These are phyloP conservation scores for Cornus florida DNA, from an alignment of 148 eudicot genomes.

Conservation along the genomic window DNA sequence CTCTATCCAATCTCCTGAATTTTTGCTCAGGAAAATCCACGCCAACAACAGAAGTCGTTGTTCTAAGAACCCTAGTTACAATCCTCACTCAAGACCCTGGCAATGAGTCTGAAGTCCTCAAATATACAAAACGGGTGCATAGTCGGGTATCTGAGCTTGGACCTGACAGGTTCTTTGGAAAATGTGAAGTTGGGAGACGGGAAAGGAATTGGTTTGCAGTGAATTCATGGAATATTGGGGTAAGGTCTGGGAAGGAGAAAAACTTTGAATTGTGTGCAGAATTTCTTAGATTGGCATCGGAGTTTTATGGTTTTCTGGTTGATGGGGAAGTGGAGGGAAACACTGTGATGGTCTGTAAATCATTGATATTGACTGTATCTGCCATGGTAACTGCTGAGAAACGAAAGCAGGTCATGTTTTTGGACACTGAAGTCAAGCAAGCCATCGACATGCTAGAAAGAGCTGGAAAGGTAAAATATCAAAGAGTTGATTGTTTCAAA, in stretches of 20 bases:
- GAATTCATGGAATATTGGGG: conserved; percentile 76
- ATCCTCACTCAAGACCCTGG: conserved; percentile 63
- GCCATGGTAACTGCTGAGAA: conserved; percentile 75
- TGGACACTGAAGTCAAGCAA: conserved; percentile 61
- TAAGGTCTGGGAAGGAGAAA: conserved; percentile 51
- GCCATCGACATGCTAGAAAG: conserved; percentile 75
- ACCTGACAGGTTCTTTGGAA: conserved; percentile 74
- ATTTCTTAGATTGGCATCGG: conserved; percentile 69
- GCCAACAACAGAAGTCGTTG: conserved; percentile 69
- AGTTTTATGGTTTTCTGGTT: conserved; percentile 56
- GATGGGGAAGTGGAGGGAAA: conserved; percentile 71
- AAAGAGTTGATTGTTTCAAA: not conserved
- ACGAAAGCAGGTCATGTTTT: conserved; percentile 48
- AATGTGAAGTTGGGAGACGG: conserved; percentile 86
- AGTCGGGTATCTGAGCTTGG: conserved; percentile 63
- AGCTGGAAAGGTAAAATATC: conserved; percentile 71
- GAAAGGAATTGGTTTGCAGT: conserved; percentile 82
- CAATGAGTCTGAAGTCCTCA: conserved; percentile 62
- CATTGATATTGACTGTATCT: conserved; percentile 62
- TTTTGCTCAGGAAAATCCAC: conserved; percentile 75
- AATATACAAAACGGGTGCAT: conserved; percentile 64
- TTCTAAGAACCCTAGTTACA: conserved; percentile 62
- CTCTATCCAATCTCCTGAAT: conserved; percentile 70
- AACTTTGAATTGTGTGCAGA: conserved; percentile 67
- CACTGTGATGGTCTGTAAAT: conserved; percentile 69